These are phyloP conservation scores for Sclerotinia subarctica DNA, from an alignment of 2,329 filamentous ascomycete species.

Conservation along the genomic window DNA sequence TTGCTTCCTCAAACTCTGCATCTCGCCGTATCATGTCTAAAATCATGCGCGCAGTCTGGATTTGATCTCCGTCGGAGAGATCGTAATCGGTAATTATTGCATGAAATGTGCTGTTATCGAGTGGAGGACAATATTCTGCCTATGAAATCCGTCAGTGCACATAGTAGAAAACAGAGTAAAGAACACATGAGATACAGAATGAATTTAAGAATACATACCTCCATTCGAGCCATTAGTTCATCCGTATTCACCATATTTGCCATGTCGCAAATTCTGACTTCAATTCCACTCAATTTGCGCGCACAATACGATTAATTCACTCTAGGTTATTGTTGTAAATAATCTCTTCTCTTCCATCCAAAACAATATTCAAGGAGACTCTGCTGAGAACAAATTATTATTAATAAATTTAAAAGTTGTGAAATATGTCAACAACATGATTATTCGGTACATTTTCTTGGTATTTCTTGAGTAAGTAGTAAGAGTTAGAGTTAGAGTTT, in stretches of 20 bases:
- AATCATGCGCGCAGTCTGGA: conserved; percentile 53
- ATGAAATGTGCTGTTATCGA: conserved; percentile 57
- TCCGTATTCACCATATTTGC: conserved; percentile 16
- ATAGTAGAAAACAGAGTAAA: neutral
- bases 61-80: conserved; percentile 50
- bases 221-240: conserved; percentile 13
- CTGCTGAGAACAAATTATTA: neutral
- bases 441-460: neutral
- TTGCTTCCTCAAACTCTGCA: conserved; percentile 65
- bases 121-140: conserved; percentile 21
- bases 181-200: neutral
- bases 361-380: neutral
- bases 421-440: neutral
- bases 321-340: neutral
- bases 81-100: conserved; percentile 75
- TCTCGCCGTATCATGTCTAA: conserved; percentile 64
- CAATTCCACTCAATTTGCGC: neutral
- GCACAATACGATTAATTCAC: neutral
- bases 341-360: neutral
- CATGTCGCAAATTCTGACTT: neutral
- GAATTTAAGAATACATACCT: conserved; percentile 10
- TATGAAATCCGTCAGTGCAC: neutral
- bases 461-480: neutral
- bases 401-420: neutral
- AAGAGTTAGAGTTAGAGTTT: neutral